Conservation (phyloP, 1,284 basidiomycete species). For the Termitomyces sp. region DNA sequence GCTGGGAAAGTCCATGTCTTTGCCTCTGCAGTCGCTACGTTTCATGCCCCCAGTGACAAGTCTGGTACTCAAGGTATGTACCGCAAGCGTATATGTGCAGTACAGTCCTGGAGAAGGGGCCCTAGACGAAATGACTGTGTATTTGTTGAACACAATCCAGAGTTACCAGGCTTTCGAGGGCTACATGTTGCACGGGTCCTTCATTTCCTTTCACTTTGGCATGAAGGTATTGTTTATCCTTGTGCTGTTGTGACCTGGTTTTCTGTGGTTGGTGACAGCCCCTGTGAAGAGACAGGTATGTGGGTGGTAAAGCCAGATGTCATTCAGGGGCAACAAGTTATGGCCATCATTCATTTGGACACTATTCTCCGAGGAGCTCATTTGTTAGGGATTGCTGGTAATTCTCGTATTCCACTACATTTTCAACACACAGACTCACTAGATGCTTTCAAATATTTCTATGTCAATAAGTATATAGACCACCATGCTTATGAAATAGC, state of each 20-base stretch:
- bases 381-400: constrained; percentile 10
- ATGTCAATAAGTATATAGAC: constrained; percentile 27
- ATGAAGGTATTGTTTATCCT: constrained; percentile 13
- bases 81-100: constrained; percentile 20
- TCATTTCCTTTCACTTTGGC: neutral
- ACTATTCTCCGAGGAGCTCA: constrained; percentile 20
- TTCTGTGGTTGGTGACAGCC: constrained; percentile 12
- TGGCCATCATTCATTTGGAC: constrained; percentile 21
- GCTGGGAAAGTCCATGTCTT: constrained; percentile 14
- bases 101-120: constrained; percentile 1
- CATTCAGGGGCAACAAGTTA: neutral
- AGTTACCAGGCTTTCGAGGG: neutral
- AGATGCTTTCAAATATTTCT: constrained; percentile 23
- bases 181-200: too few species aligned
- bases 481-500: constrained; percentile 24
- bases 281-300: constrained; percentile 26
- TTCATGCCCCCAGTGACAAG: constrained; percentile 27
- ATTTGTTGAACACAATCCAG: constrained; percentile 15
- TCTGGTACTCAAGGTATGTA: constrained; percentile 24
- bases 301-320: constrained; percentile 29
- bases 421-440: constrained; percentile 13
- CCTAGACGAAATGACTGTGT: constrained; percentile 14
- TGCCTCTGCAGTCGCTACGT: constrained; percentile 24
- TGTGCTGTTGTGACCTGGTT: constrained; percentile 30
- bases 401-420: neutral